A percentile compares a stretch with the other conserved stretches of the same genome.
Evolutionary conservation across 495 filamentous ascomycete genomes (phyloP).

Genomic region (Aspergillus cavernicola): DNA sequence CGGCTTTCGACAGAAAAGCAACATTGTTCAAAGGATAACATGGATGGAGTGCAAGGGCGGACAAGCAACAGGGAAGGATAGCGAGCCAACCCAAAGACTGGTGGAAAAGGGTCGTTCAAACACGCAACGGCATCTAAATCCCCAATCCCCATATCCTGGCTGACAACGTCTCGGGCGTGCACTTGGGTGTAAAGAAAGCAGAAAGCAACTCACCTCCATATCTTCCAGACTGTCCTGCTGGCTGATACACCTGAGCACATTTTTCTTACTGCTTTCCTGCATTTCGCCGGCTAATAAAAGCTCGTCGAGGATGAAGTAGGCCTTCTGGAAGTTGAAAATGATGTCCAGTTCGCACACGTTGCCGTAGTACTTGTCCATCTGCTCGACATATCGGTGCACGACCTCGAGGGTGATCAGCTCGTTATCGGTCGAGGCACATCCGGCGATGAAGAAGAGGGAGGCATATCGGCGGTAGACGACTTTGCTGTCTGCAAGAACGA

Average conservation of each 20-base stretch:
- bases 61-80: no score
- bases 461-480: conserved; percentile 98
- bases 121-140: no score
- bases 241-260: conserved; percentile 88
- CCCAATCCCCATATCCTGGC: neutral
- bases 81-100: no score
- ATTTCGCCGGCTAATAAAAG: conserved; percentile 92
- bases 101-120: no score
- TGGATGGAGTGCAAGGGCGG: no score
- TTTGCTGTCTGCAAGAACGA: conserved; percentile 71
- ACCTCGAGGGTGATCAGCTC: conserved; percentile 97
- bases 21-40: no score
- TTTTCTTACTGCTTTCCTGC: conserved; percentile 99
- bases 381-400: conserved; percentile 97
- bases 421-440: conserved; percentile 91
- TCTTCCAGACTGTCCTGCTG: conserved; percentile 94
- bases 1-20: no score
- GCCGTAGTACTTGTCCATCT: conserved; percentile 99
- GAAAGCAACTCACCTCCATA: conserved; percentile 77
- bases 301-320: conserved; percentile 98
- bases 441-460: conserved; percentile 98
- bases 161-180: neutral
- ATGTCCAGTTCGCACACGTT: conserved; percentile 99
- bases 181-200: neutral
- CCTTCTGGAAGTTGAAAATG: conserved; percentile 99